A percentile compares a stretch with the other conserved stretches of the same genome.
Evolutionary conservation across 306 rosid genomes (phyloP).

Genomic region (Cucurbita maxima): DNA sequence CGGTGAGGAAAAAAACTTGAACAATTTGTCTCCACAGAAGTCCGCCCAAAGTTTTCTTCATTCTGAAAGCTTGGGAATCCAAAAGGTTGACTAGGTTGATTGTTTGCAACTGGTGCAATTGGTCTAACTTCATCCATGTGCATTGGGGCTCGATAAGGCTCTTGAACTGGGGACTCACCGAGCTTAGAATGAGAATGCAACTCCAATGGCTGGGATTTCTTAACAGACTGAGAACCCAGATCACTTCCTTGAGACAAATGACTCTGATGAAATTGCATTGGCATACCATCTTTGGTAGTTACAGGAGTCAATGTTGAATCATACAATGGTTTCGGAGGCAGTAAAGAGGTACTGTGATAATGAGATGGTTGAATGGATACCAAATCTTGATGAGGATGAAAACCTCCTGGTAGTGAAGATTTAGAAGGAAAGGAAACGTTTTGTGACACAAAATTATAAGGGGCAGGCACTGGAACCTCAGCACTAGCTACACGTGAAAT

Average conservation of each 20-base stretch:
- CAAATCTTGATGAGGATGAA: conserved; percentile 31
- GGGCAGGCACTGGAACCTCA: conserved; percentile 29
- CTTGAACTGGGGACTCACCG: conserved; percentile 31
- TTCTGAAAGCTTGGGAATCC: conserved; percentile 18
- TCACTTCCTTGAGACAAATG: conserved; percentile 33
- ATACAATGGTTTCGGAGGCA: conserved; percentile 28
- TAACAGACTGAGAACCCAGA: conserved; percentile 29
- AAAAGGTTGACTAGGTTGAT: conserved; percentile 26
- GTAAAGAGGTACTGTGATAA: conserved; percentile 43
- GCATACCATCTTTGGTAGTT: conserved; percentile 22
- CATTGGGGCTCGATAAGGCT: conserved; percentile 22
- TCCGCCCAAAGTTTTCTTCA: conserved; percentile 30
- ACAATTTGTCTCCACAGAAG: conserved; percentile 23
- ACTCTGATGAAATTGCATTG: conserved; percentile 41
- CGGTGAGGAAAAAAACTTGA: conserved; percentile 29
- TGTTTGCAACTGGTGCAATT: conserved; percentile 18
- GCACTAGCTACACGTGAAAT: conserved; percentile 33
- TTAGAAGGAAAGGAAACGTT: conserved; percentile 40
- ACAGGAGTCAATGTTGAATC: conserved; percentile 23
- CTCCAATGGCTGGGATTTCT: conserved; percentile 20
- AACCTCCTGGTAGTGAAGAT: conserved; percentile 23
- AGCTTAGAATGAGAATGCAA: conserved; percentile 26
- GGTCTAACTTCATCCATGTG: conserved; percentile 34
- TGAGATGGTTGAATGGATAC: conserved; percentile 32
- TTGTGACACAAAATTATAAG: conserved; percentile 27